Base-by-base conservation (phyloP, 73 alveolate species). In the Durusdinium trenchii region DNA sequence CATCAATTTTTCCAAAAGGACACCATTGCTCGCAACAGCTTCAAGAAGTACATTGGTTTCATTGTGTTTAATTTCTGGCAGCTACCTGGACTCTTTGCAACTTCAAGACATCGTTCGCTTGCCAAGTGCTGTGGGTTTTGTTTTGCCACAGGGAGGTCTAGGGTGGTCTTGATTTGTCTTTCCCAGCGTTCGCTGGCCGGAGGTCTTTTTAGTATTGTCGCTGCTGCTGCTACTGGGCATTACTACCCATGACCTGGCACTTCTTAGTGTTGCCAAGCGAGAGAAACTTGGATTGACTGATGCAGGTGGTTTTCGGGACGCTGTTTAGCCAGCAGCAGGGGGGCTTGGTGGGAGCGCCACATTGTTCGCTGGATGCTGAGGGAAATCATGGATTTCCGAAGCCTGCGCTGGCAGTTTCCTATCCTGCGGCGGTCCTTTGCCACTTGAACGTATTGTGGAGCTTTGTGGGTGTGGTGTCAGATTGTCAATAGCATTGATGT, bases 321-420 rank as follows among this genome's bases (percentile, higher is more conserved):
- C 73, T 2, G 73, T 32, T 60, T 23, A 1, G 3, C n/a, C 69
- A 60, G 18, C 73, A 60, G 30, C 30, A 60, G 73, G 30, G 18
- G 73, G n/a, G 54, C 87, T 9, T 9, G n/a, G 85, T n/a, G n/a
- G 50, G 85, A 38, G 52, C 73, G 18, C n/a, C 73, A 2, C 30
- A 60, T 60, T 2, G 69, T n/a, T n/a, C 32, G 62, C 3, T 2
- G 57, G n/a, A 12, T 3, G 7, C 64, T n/a, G 3, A 91, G 98
- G 98, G 69, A 91, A 57, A 91, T 91, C 98, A 91, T 91, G 98
- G 98, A 91, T 32, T 71, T 91, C 36, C 89, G 98, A 43, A 48
- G 98, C 35, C 76, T 91, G 32, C 98, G 98, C 45, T 91, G 98
- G 98, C 98, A 91, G 46, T 91, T 91, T 43, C 98, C 98, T 28